Percentiles rank a stretch among this genome's conserved stretches.
Evolutionary conservation across 2,329 filamentous ascomycete genomes (phyloP).

Genomic region (Colletotrichum noveboracense): DNA sequence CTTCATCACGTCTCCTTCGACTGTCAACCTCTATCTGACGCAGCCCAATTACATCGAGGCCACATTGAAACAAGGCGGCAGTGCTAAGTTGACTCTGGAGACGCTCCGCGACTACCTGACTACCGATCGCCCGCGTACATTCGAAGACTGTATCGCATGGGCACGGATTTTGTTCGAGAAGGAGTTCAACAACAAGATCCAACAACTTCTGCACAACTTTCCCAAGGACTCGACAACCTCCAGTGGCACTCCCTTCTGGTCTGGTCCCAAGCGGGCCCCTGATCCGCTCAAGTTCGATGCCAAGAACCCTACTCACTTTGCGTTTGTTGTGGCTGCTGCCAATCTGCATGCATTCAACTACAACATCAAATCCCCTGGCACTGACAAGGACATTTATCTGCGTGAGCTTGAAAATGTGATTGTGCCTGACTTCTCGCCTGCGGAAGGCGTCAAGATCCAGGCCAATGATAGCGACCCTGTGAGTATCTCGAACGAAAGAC

Average conservation of each 20-base stretch:
- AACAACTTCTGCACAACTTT: constrained; percentile 96
- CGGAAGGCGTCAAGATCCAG: constrained; percentile 93
- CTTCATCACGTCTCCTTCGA: constrained; percentile 92
- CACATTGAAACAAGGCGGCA: constrained; percentile 89
- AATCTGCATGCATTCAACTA: constrained; percentile 98
- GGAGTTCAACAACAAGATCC: constrained; percentile 96
- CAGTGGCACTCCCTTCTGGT: constrained; percentile 93
- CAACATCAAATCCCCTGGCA: constrained; percentile 84
- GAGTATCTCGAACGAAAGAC: constrained; percentile 35
- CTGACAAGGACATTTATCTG: constrained; percentile 73
- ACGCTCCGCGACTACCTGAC: constrained; percentile 89
- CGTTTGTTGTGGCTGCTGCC: constrained; percentile 85
- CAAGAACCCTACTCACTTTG: constrained; percentile 83
- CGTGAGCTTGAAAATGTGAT: constrained; percentile 91
- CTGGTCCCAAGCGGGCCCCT: constrained; percentile 94
- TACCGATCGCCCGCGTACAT: constrained; percentile 87
- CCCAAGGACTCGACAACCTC: constrained; percentile 92
- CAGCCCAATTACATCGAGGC: constrained; percentile 89
- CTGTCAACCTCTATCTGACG: constrained; percentile 91
- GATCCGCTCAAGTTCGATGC: constrained; percentile 89
- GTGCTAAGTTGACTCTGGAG: constrained; percentile 92
- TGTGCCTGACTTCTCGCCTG: constrained; percentile 91
- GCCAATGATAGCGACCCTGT: constrained; percentile 91
- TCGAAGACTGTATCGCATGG: constrained; percentile 97
- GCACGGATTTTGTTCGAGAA: constrained; percentile 92